A percentile compares a stretch with the other conserved stretches of the same genome.
Conservation (phyloP, 2,329 filamentous ascomycete species). For the Coleophoma cylindrospora region DNA sequence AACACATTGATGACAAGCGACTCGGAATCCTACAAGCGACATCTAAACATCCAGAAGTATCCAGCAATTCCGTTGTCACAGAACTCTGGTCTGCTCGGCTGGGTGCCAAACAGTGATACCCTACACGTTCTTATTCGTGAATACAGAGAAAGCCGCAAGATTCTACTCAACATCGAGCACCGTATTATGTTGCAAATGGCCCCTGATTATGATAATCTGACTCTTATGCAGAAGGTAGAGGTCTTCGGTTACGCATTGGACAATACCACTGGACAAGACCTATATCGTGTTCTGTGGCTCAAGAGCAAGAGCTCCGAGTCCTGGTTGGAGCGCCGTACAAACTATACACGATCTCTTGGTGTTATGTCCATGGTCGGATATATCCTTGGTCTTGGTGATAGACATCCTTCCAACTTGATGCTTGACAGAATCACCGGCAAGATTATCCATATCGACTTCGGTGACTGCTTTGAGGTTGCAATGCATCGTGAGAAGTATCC, state of each 20-base stretch:
- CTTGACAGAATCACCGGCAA: slow-evolving; percentile 93
- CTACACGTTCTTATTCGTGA: slow-evolving; percentile 94
- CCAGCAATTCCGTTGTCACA: slow-evolving; percentile 96
- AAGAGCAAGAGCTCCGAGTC: slow-evolving; percentile 98
- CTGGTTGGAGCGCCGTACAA: slow-evolving; percentile 97
- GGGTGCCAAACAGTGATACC: slow-evolving; percentile 97
- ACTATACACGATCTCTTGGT: slow-evolving; percentile 92
- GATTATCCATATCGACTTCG: slow-evolving; percentile 98
- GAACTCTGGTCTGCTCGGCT: slow-evolving; percentile 90
- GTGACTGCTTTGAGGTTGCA: slow-evolving; percentile 98
- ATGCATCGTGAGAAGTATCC: slow-evolving; percentile 99
- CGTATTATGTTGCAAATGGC: slow-evolving; percentile 99
- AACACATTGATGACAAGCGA: slow-evolving; percentile 94
- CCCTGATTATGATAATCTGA: slow-evolving; percentile 96
- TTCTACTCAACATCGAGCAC: slow-evolving; percentile 97
- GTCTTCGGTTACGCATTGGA: slow-evolving; percentile 98
- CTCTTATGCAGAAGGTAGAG: slow-evolving; percentile 99
- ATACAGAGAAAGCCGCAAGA: slow-evolving; percentile 95
- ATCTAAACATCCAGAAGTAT: slow-evolving; percentile 93
- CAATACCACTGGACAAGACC: slow-evolving; percentile 97
- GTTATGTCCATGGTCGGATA: slow-evolving; percentile 99
- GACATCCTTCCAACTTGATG: slow-evolving; percentile 97
- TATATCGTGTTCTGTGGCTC: slow-evolving; percentile 96
- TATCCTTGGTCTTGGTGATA: slow-evolving; percentile 91
- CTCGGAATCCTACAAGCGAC: slow-evolving; percentile 93